These are phyloP conservation scores for Pezicula radicicola DNA, from an alignment of 2,329 filamentous ascomycete species.

Conservation along the genomic window DNA sequence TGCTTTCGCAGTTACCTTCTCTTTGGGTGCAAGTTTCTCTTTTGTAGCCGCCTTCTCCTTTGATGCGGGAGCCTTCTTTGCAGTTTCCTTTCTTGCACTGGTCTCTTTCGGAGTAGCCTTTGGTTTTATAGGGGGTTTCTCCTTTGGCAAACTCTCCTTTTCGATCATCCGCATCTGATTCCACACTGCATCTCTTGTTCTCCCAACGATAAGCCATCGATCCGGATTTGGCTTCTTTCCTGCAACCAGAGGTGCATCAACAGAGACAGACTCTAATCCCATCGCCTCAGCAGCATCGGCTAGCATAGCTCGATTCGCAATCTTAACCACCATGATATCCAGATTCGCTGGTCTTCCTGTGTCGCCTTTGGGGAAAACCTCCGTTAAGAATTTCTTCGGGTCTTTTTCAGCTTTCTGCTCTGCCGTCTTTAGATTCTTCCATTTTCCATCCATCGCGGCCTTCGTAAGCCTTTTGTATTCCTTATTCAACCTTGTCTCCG, in stretches of 20 bases:
- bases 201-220: conserved; percentile 13
- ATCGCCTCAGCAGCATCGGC: conserved; percentile 6
- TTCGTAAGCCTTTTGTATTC: conserved; percentile 12
- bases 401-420: conserved; percentile 12
- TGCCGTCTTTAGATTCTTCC: conserved; percentile 5
- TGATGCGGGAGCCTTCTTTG: background rate
- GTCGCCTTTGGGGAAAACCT: conserved; percentile 11
- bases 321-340: conserved; percentile 13
- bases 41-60: conserved; percentile 1
- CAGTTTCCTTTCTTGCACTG: background rate
- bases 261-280: conserved; percentile 7
- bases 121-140: background rate
- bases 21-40: background rate
- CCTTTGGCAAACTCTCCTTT: background rate
- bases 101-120: background rate
- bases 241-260: conserved; percentile 9
- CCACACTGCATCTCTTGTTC: conserved; percentile 13
- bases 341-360: conserved; percentile 13
- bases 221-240: conserved; percentile 10
- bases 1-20: background rate
- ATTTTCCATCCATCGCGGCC: conserved; percentile 4
- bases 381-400: conserved; percentile 7
- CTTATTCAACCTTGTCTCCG: conserved; percentile 12
- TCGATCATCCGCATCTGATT: conserved; percentile 15
- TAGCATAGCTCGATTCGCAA: conserved; percentile 1